These are phyloP conservation scores for Sesbania bispinosa DNA, from an alignment of 306 rosid species.

Conservation along the genomic window DNA sequence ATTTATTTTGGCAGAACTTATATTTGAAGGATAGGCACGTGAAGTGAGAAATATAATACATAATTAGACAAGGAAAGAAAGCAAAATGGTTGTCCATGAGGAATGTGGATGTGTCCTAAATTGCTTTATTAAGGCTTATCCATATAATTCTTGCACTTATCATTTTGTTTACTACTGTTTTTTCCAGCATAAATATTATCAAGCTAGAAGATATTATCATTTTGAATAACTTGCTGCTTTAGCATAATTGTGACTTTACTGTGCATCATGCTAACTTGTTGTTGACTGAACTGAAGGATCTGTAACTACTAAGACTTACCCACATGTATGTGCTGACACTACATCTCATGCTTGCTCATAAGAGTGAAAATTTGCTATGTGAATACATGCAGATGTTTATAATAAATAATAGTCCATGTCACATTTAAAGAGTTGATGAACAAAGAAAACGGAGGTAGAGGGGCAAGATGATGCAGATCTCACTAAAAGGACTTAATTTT, in stretches of 20 bases:
- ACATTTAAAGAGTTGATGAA: background rate
- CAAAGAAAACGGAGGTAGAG: conserved; percentile 2
- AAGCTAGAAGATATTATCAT: background rate
- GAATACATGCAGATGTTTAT: background rate
- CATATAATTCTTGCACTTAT: background rate
- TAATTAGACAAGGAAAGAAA: background rate
- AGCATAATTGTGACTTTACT: background rate
- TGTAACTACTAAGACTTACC: background rate
- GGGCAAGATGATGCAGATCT: background rate
- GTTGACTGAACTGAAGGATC: background rate
- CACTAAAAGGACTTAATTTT: background rate
- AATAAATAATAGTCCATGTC: background rate
- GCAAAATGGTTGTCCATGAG: background rate
- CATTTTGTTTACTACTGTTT: background rate
- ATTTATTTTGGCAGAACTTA: background rate
- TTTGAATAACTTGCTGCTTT: background rate
- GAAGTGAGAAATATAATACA: background rate
- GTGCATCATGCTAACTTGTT: background rate
- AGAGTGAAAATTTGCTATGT: background rate
- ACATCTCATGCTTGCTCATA: background rate
- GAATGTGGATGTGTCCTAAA: background rate
- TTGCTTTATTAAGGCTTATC: background rate
- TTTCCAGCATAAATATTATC: background rate
- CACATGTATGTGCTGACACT: background rate
- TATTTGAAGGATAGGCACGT: background rate